These are phyloP conservation scores for Cochlearia excelsa DNA, from an alignment of 345 rosid genomes.

Conservation along the genomic window DNA sequence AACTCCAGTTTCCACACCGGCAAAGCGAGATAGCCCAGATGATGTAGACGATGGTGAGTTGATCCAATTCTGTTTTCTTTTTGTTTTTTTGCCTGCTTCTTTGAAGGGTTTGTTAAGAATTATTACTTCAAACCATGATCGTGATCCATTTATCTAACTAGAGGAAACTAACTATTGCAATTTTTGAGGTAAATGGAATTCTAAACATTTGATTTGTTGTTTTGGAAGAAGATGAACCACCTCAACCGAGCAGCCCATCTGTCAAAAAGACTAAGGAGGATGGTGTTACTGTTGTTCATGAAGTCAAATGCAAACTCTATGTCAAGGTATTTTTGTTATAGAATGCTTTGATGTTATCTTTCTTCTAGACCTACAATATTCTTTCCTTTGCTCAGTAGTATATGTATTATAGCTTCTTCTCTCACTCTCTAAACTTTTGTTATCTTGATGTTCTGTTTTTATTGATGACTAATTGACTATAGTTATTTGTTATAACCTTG, in stretches of 20 bases:
- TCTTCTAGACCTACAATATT: background rate
- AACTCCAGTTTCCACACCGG: slow-evolving; percentile 31
- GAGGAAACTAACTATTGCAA: slow-evolving; percentile 11
- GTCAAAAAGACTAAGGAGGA: slow-evolving; percentile 83
- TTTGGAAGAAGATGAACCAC: slow-evolving; percentile 58
- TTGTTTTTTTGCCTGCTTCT: background rate
- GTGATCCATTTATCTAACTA: background rate
- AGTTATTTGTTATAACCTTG: background rate
- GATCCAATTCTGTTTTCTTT: slow-evolving; percentile 3
- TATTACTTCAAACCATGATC: background rate
- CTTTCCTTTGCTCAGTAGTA: background rate
- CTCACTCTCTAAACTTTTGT: background rate
- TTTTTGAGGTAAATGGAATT: slow-evolving; percentile 9
- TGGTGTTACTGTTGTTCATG: slow-evolving; percentile 78
- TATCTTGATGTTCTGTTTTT: slow-evolving; percentile 10
- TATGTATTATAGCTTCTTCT: background rate
- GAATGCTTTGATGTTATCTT: background rate
- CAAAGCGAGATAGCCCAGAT: slow-evolving; percentile 28
- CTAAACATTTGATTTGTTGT: slow-evolving; percentile 18
- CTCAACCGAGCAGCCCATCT: slow-evolving; percentile 91
- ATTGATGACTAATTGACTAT: slow-evolving; percentile 2
- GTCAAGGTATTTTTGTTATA: slow-evolving; percentile 59
- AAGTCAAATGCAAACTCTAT: slow-evolving; percentile 95
- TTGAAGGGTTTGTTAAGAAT: slow-evolving; percentile 1
- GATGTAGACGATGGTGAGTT: slow-evolving; percentile 35